phyloP scores from a whole-genome alignment of 2,329 filamentous ascomycete species.

The Periconia sp. region DNA sequence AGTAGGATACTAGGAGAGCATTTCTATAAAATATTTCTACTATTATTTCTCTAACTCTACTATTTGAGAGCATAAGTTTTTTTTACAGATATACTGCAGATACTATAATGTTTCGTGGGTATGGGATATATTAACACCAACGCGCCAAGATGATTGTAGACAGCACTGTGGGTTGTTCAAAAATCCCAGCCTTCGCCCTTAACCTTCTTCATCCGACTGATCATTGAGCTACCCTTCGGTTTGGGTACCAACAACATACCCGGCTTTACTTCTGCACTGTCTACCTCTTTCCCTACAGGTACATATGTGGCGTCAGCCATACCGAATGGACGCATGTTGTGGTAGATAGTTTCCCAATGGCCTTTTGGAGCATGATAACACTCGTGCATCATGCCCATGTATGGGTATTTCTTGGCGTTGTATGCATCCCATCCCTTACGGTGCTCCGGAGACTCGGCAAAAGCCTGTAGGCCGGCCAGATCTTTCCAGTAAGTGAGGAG shows the following conservation, averaged over 20 bases:
- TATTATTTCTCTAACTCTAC: too few relatives aligned
- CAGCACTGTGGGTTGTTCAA: too few relatives aligned
- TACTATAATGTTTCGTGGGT: too few relatives aligned
- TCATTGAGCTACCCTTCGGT: background rate
- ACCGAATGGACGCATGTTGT: conserved; percentile 1
- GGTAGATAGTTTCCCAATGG: conserved; percentile 2
- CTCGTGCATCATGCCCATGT: conserved; percentile 7
- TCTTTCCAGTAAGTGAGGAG: conserved; percentile 3
- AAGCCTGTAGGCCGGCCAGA: background rate
- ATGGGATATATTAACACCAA: too few relatives aligned
- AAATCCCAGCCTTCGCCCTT: background rate
- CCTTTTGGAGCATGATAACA: conserved; percentile 1
- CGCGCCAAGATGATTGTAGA: too few relatives aligned
- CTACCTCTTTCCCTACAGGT: background rate
- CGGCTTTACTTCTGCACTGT: background rate
- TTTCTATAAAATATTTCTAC: too few relatives aligned
- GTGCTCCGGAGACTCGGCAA: background rate
- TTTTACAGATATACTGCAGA: too few relatives aligned
- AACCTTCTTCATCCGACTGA: background rate
- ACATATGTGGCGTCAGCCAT: background rate
- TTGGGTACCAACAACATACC: background rate
- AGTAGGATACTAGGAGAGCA: too few relatives aligned
- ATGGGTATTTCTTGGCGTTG: background rate
- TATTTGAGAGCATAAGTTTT: too few relatives aligned
- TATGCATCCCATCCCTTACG: background rate